These are phyloP conservation scores for Lactifluus subvellereus DNA, from an alignment of 768 basidiomycete genomes.

Conservation along the genomic window DNA sequence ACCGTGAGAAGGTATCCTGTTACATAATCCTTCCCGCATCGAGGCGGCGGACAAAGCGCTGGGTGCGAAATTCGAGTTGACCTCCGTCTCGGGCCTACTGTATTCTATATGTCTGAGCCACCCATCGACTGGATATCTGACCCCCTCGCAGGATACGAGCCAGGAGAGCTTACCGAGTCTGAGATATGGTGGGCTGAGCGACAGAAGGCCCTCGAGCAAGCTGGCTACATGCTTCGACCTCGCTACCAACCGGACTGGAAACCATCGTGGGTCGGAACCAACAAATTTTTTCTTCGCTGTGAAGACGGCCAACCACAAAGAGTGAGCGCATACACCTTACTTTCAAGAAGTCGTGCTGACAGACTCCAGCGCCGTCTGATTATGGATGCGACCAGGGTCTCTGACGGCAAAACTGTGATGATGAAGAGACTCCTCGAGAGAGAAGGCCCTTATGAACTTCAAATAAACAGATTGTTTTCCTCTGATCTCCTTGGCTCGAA, in stretches of 20 bases:
- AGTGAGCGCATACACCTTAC: background rate
- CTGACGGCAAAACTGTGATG: conserved; percentile 9
- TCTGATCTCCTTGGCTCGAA: conserved; percentile 25
- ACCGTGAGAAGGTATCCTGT: too few species aligned
- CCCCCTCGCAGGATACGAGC: background rate
- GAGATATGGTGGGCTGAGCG: conserved; percentile 9
- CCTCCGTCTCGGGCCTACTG: background rate
- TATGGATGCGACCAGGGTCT: conserved; percentile 19
- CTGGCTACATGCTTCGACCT: conserved; percentile 12
- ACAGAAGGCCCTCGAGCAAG: background rate
- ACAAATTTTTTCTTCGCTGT: background rate
- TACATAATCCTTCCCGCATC: too few species aligned
- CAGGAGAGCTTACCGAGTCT: background rate
- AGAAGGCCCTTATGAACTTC: conserved; percentile 14
- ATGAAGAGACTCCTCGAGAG: conserved; percentile 4
- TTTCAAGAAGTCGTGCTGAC: background rate
- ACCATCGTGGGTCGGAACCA: conserved; percentile 3
- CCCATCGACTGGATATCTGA: background rate
- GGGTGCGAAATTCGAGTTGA: background rate
- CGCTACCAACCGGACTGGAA: conserved; percentile 10
- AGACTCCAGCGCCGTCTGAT: background rate
- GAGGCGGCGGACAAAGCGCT: too few species aligned
- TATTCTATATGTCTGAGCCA: background rate
- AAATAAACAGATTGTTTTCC: conserved; percentile 12
- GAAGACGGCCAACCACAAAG: conserved; percentile 16